Evolutionary conservation across 2,329 filamentous ascomycete species (phyloP), one percentile per base, ranked within the genome.

Genomic region (Botryosphaeria dothidea): DNA sequence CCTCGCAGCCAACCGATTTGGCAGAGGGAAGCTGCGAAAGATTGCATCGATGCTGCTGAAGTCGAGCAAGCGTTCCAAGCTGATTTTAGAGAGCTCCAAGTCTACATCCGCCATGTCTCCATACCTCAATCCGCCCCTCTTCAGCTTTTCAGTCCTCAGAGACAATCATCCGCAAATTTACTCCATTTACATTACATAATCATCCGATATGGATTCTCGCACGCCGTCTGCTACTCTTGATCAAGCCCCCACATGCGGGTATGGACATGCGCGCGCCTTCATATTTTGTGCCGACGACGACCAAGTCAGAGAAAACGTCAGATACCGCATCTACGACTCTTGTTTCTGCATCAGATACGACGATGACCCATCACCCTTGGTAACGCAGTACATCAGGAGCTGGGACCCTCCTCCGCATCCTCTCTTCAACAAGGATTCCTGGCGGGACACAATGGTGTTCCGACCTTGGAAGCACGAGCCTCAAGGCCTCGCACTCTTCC

Each of bases 341-440:
- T 49, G 27, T 29, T 62, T 62, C 58, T 43, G 49, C 9, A 38
- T 62, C 25, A 23, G 19, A 21, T 62, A 62, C 45, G 56, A 60
- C 27, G 7, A 45, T 23, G 25, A 21, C 4, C 38, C n/a, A 19
- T 46, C n/a, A 2, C 41, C 56, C 1, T 25, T 45, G 8, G 15
- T 60, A 3, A 38, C 25, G 34, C 58, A 51, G 34, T 36, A 51
- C 46, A 62, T 62, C 58, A 9, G 58, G 13, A 21, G 25, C 8
- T 27, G 23, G 15, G 3, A 60, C n/a, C 38, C 25, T 4, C 56
- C 23, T 19, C 38, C 38, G 3, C 38, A 60, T 23, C 23, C 3
- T 3, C 27, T 46, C 17, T 60, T 60, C 41, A 23, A 31, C 5
- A 8, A 9, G 4, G 38, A 46, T 4, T 13, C 27, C 9, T 60